Evolutionary conservation across 140 eudicot genomes (phyloP).

Genomic region (Senecio squalidus): DNA sequence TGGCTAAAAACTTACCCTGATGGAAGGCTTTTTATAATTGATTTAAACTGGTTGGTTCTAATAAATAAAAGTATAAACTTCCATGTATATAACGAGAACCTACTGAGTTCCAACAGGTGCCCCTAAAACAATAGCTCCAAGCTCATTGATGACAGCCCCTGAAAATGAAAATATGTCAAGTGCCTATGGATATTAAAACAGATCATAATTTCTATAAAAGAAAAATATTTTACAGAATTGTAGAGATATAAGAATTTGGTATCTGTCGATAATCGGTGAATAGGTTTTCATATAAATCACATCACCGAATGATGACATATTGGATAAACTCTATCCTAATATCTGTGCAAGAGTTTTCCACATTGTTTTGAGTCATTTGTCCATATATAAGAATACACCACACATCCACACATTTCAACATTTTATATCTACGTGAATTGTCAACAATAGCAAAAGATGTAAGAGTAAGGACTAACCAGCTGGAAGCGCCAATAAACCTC

Average conservation of each 20-base stretch:
- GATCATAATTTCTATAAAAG: neutral
- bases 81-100: slow-evolving; percentile 16
- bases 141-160: slow-evolving; percentile 82
- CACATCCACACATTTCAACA: neutral
- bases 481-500: slow-evolving; percentile 73
- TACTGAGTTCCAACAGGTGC: slow-evolving; percentile 78
- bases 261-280: neutral
- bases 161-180: slow-evolving; percentile 20
- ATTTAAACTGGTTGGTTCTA: neutral
- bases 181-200: slow-evolving; percentile 4
- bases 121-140: slow-evolving; percentile 94
- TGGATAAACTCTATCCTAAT: neutral
- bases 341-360: neutral
- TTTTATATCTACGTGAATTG: neutral
- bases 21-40: neutral
- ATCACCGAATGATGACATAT: neutral
- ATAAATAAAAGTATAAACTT: neutral
- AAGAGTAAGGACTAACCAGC: slow-evolving; percentile 53
- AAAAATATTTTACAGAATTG: neutral
- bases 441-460: neutral
- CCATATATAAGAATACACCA: neutral
- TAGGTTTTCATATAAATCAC: neutral
- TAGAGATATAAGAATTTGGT: neutral
- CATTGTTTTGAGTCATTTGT: neutral
- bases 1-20: neutral